Base-by-base conservation (phyloP, 176 grass and related monocot species). In the Oryza coarctata region DNA sequence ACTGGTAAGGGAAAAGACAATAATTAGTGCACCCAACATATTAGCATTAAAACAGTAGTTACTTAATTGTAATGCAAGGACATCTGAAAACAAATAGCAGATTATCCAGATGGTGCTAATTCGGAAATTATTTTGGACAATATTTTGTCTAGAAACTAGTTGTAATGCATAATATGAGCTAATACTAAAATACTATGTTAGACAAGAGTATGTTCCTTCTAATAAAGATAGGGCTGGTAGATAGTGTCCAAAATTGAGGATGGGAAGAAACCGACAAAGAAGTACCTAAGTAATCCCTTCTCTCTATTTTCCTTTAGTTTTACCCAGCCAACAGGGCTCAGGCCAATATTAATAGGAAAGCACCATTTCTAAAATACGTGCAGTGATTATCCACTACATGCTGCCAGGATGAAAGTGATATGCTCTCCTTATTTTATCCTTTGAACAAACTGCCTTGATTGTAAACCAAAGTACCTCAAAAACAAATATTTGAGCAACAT, bases 401-500 rank as follows among this genome's bases (percentile, higher is more conserved):
- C 44, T 75, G 49, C 28, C 20, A 75, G 40, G 27, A 52, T 52
- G 30, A 28, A 66, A 11, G 9, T 66, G 22, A 83, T 49, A 83
- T 31, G 13, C n/a, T 12, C 39, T 35, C 39, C 22, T 66, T 47
- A 47, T 33, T 82, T 63, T 88, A 75, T 74, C 35, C 20, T 25
- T 17, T 70, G 27, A 75, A 78, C 32, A 18, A 70, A 82, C 23
- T 64, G 8, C 29, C 32, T 61, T 17, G 11, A 80, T 62, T 62
- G 63, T 68, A 82, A 71, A 83, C 82, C 41, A n/a, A 89, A 45
- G 14, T 92, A 97, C 94, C 94, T 97, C 90, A 76, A 97, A 89
- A 79, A 97, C 90, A 87, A 90, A 86, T 80, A 97, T 69, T 83
- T 94, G 92, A 78, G 94, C 94, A 79, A 94, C 92, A 86, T 97